Evolutionary conservation across 2,329 filamentous ascomycete genomes (phyloP), one percentile per base, ranked within the genome.

Genomic region (Cercospora zeina): DNA sequence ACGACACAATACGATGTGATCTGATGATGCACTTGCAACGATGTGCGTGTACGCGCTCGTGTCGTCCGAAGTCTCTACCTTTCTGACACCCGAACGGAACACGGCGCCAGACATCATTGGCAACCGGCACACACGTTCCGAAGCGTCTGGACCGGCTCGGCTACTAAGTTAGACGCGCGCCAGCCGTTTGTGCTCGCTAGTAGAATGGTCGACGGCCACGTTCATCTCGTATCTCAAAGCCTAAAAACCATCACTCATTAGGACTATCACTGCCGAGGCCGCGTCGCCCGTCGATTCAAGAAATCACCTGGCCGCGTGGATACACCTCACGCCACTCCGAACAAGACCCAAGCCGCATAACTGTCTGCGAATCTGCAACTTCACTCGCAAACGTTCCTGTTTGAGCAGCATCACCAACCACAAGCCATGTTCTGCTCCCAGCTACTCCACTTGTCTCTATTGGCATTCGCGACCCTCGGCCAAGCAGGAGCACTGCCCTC

Each of bases 31-130:
- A n/a, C 42, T 49, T 14, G 21, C 42, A 49, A 11, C 42, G 42
- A 49, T 49, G n/a, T n/a, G n/a, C n/a, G n/a, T n/a, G n/a, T n/a
- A 49, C 42, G 42, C 42, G 42, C 42, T 49, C 42, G 42, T 49
- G 42, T 49, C 42, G 42, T 30, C 42, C 21, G 42, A 49, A 19
- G 14, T 0, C 21, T 27, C 42, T 49, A 19, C 27, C 42, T 24
- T 1, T 11, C 19, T 47, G 42, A 47, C 4, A 24, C 42, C 1
- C 21, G 9, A 27, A 27, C 24, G 24, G 24, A 27, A 27, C 3
- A 27, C 6, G 24, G 24, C 21, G 42, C 42, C 42, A 49, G 42
- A 19, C 21, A n/a, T 27, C 24, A 27, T 49, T 49, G 42, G 42
- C 42, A 27, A 2, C 3, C 42, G 42, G 42, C 42, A 49, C 11